These are phyloP conservation scores for Saccharomycopsis sp. DNA, from an alignment of 805 yeast species.

Conservation along the genomic window DNA sequence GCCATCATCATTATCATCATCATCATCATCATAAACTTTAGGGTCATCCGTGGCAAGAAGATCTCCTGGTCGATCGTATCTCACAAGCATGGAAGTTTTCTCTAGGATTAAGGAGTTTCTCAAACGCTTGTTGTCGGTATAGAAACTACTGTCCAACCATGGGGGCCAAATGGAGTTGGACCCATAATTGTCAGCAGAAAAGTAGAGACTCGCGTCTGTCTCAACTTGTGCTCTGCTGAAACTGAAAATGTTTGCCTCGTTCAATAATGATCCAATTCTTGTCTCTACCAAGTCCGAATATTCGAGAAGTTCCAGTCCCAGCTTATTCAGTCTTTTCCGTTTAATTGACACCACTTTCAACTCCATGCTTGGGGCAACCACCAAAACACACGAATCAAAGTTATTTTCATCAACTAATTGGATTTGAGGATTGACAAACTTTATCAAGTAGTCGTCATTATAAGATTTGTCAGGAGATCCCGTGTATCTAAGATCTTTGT, in stretches of 20 bases:
- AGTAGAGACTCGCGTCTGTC: constrained; percentile 18
- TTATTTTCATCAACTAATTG: constrained; percentile 53
- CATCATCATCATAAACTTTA: constrained; percentile 9
- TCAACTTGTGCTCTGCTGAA: constrained; percentile 46
- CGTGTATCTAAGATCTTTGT: constrained; percentile 42
- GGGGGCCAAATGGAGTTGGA: constrained; percentile 74
- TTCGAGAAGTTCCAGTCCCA: constrained; percentile 27
- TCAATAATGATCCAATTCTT: constrained; percentile 61
- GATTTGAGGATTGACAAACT: constrained; percentile 74
- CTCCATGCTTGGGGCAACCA: constrained; percentile 70
- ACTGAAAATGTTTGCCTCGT: constrained; percentile 67
- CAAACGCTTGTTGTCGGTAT: constrained; percentile 46
- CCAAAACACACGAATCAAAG: constrained; percentile 52
- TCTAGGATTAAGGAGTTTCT: constrained; percentile 50
- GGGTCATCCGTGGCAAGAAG: constrained; percentile 30
- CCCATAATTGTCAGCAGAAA: constrained; percentile 50
- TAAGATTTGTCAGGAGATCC: constrained; percentile 31
- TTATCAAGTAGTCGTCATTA: constrained; percentile 54
- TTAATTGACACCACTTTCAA: constrained; percentile 60
- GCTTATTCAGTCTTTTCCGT: constrained; percentile 31
- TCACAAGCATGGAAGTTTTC: constrained; percentile 53
- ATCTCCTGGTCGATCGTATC: constrained; percentile 48
- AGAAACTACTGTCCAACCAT: constrained; percentile 71
- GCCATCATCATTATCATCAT: constrained; percentile 25
- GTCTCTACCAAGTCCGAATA: constrained; percentile 43